Evolutionary conservation across 768 basidiomycete genomes (phyloP).

Genomic region (Amanita thiersii): DNA sequence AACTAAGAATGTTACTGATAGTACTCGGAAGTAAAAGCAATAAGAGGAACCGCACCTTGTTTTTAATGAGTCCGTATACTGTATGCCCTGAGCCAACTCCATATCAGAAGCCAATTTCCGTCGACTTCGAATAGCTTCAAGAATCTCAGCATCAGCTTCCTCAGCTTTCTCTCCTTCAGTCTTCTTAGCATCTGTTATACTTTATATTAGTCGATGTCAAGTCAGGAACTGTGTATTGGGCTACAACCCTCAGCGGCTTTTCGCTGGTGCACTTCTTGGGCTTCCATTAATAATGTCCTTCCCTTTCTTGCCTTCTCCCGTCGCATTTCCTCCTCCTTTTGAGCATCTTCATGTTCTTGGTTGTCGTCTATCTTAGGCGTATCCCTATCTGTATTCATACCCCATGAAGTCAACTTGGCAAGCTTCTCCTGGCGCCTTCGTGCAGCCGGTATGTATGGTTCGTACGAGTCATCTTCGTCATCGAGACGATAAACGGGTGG

Average conservation of each 20-base stretch:
- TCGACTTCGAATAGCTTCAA: slow-evolving; percentile 86
- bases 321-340: slow-evolving; percentile 69
- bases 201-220: slow-evolving; percentile 4
- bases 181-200: slow-evolving; percentile 75
- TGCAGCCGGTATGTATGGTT: slow-evolving; percentile 82
- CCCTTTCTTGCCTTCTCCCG: slow-evolving; percentile 76
- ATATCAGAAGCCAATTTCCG: slow-evolving; percentile 88
- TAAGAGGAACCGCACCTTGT: slow-evolving; percentile 49
- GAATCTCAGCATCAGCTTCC: slow-evolving; percentile 85
- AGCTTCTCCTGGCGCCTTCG: slow-evolving; percentile 79
- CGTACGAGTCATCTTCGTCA: slow-evolving; percentile 58
- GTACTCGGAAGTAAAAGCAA: slow-evolving; percentile 3
- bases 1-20: slow-evolving; percentile 37
- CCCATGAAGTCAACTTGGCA: slow-evolving; percentile 61
- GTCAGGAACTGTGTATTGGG: slow-evolving; percentile 11
- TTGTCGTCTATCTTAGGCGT: slow-evolving; percentile 49
- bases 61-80: slow-evolving; percentile 79
- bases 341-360: slow-evolving; percentile 66
- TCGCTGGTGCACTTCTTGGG: slow-evolving; percentile 86
- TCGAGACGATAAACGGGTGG: slow-evolving; percentile 55
- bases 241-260: slow-evolving; percentile 79
- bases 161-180: slow-evolving; percentile 77
- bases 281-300: slow-evolving; percentile 83
- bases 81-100: slow-evolving; percentile 89
- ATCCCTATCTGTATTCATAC: slow-evolving; percentile 45